phyloP scores from a whole-genome alignment of 768 basidiomycete species.

The Leccinum ochraceum region DNA sequence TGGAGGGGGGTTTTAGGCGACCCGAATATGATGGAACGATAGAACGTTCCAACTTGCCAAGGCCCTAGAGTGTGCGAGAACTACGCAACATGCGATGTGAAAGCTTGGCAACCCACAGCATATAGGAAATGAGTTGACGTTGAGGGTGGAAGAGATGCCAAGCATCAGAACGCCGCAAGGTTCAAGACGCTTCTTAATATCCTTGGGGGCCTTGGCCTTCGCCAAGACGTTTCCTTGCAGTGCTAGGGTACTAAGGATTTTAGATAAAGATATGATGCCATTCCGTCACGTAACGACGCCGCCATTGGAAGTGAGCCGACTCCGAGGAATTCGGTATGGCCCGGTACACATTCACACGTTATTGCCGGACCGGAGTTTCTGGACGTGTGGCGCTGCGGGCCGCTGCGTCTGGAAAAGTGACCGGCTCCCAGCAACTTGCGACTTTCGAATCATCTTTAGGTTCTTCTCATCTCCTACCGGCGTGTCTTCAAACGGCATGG shows the following conservation, averaged over 20 bases:
- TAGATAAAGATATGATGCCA: not conserved
- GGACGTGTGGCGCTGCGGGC: too few species aligned
- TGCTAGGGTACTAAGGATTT: not conserved
- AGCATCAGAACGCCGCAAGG: not conserved
- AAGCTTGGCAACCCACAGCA: not conserved
- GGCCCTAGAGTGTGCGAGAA: not conserved
- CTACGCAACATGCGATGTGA: not conserved
- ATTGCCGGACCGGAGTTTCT: too few species aligned
- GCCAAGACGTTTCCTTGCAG: not conserved
- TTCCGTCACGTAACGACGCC: too few species aligned
- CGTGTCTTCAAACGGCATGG: too few species aligned
- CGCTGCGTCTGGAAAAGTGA: too few species aligned
- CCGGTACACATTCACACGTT: too few species aligned
- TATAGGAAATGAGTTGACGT: not conserved
- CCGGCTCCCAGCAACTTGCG: too few species aligned
- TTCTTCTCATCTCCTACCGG: conserved; percentile 59
- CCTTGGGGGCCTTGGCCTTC: not conserved
- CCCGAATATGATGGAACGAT: not conserved
- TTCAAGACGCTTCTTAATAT: not conserved
- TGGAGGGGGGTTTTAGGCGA: not conserved
- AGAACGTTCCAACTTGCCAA: not conserved
- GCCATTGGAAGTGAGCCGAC: too few species aligned
- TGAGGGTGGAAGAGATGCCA: not conserved
- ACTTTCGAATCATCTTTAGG: conserved; percentile 53
- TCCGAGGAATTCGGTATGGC: not conserved